Conservation (phyloP, 129 eudicot species). For the carrot (Daucus carota) region DH1_v3.0 NC_030382.2:27485001-27485500, state of each 20-base stretch:
- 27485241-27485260: conserved; percentile 43
- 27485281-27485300: conserved; percentile 46
- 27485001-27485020: background rate
- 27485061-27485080: conserved; percentile 77
- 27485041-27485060: conserved; percentile 49
- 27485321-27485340: conserved; percentile 30
- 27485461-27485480: background rate
- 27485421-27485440: background rate
- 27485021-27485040: background rate
- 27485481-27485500: conserved; percentile 24
- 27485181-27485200: conserved; percentile 79
- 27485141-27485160: conserved; percentile 35
- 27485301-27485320: conserved; percentile 36
- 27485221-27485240: conserved; percentile 63
- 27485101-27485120: conserved; percentile 36
- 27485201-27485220: conserved; percentile 70
- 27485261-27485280: conserved; percentile 52
- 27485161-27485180: conserved; percentile 76
- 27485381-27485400: background rate
- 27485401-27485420: background rate
- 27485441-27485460: background rate
- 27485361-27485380: background rate
- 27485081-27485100: conserved; percentile 66
- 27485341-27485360: conserved; percentile 18
- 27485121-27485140: conserved; percentile 24